Conservation (phyloP, 345 rosid species). For the Pistacia vera region DNA sequence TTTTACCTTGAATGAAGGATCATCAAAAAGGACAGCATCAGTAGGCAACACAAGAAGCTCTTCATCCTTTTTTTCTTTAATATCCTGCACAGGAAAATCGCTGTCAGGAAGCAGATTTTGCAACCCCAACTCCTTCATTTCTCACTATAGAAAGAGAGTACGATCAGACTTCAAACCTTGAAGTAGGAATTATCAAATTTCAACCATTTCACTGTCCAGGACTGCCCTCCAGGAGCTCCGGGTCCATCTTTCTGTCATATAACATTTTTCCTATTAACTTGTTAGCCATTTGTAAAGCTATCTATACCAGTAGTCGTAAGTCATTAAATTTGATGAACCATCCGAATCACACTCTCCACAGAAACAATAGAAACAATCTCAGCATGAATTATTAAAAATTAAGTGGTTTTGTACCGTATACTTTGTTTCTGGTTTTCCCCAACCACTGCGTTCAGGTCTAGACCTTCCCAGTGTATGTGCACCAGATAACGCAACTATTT, state of each 20-base stretch:
- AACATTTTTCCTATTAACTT: slow-evolving; percentile 20
- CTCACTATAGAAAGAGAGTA: not conserved
- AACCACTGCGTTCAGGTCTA: slow-evolving; percentile 94
- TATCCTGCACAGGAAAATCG: slow-evolving; percentile 50
- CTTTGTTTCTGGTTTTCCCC: slow-evolving; percentile 97
- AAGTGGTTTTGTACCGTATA: slow-evolving; percentile 61
- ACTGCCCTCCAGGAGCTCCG: slow-evolving; percentile 97
- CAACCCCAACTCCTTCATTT: not conserved
- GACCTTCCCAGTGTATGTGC: slow-evolving; percentile 96
- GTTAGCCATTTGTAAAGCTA: not conserved
- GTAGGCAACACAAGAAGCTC: slow-evolving; percentile 89
- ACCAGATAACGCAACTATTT: slow-evolving; percentile 93
- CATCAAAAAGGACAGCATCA: slow-evolving; percentile 89
- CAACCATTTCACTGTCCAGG: slow-evolving; percentile 96
- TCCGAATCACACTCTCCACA: not conserved
- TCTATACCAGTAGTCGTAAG: not conserved
- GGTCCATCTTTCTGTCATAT: slow-evolving; percentile 85
- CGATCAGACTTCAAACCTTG: slow-evolving; percentile 60
- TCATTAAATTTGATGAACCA: not conserved
- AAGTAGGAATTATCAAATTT: slow-evolving; percentile 95
- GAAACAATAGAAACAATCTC: not conserved
- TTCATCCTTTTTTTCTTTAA: slow-evolving; percentile 74
- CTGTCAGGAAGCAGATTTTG: slow-evolving; percentile 20
- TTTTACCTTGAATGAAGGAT: slow-evolving; percentile 88
- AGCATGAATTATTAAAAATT: slow-evolving; percentile 9